These are phyloP conservation scores for Ambrosiella xylebori DNA, from an alignment of 2,329 filamentous ascomycete species.

Conservation along the genomic window DNA sequence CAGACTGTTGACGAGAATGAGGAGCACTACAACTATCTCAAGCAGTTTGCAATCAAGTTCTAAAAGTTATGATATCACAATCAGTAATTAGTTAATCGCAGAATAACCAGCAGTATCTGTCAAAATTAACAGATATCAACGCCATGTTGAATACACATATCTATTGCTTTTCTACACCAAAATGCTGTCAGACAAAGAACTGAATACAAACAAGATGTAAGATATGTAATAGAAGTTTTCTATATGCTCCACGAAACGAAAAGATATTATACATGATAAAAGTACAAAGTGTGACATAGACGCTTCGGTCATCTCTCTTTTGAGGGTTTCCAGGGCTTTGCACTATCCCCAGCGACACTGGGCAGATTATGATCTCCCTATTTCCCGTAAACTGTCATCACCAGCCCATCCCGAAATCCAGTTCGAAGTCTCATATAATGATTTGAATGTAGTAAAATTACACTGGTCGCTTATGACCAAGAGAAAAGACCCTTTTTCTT, in stretches of 20 bases:
- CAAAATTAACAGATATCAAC: background rate
- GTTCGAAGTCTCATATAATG: background rate
- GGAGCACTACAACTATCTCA: constrained; percentile 64
- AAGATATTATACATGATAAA: constrained; percentile 13
- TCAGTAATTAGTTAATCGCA: background rate
- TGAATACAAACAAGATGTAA: background rate
- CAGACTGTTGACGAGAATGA: constrained; percentile 55
- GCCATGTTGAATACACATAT: background rate
- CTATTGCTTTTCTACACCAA: background rate
- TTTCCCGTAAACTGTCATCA: background rate
- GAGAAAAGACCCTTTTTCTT: constrained; percentile 9
- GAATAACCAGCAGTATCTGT: background rate
- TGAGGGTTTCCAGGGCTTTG: background rate
- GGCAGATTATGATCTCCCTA: background rate
- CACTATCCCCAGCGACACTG: background rate
- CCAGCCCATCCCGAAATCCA: background rate
- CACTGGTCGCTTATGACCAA: constrained; percentile 7
- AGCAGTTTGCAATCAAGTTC: constrained; percentile 53
- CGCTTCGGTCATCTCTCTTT: background rate
- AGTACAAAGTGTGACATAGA: constrained; percentile 12
- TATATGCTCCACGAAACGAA: background rate
- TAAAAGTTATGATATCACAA: constrained; percentile 17
- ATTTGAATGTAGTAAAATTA: background rate
- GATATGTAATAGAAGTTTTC: background rate
- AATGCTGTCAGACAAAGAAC: background rate